phyloP scores from a whole-genome alignment of 768 basidiomycete species.

The Agaricus subrufescens region DNA sequence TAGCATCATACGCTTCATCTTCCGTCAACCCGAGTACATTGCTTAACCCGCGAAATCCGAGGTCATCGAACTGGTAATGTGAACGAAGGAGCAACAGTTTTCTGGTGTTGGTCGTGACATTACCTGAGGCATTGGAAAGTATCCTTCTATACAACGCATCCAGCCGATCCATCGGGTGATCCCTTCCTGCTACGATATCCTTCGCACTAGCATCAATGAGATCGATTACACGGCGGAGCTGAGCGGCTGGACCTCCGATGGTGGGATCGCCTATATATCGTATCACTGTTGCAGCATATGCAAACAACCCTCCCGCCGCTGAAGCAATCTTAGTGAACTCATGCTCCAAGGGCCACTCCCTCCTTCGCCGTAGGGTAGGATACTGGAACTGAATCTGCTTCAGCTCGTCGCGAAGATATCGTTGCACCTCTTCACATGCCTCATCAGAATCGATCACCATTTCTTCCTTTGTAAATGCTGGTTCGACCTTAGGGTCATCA shows the following conservation, averaged over 20 bases:
- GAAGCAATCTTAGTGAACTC: conserved; percentile 11
- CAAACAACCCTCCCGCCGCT: conserved; percentile 21
- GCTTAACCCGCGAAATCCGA: too few relatives aligned
- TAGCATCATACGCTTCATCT: too few relatives aligned
- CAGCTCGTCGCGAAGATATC: conserved; percentile 1
- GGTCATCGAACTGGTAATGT: too few relatives aligned
- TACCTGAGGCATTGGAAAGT: too few relatives aligned
- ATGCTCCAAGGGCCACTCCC: conserved; percentile 15
- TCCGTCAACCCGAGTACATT: too few relatives aligned
- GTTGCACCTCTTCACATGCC: conserved; percentile 10
- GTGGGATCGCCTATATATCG: conserved; percentile 15
- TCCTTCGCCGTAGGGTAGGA: not conserved
- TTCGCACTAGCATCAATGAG: not conserved
- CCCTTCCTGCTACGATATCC: not conserved
- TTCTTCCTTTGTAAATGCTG: not conserved
- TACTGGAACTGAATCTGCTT: conserved; percentile 5
- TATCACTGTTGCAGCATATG: conserved; percentile 19
- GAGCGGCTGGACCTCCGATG: not conserved
- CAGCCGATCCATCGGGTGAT: too few relatives aligned
- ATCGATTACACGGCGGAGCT: not conserved
- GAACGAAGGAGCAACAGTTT: too few relatives aligned
- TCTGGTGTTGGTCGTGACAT: too few relatives aligned
- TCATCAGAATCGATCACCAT: too few relatives aligned
- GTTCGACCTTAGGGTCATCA: not conserved
- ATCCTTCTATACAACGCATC: too few relatives aligned